Evolutionary conservation across 129 eudicot species (phyloP).

Genomic region (Smallanthus sonchifolius): DNA sequence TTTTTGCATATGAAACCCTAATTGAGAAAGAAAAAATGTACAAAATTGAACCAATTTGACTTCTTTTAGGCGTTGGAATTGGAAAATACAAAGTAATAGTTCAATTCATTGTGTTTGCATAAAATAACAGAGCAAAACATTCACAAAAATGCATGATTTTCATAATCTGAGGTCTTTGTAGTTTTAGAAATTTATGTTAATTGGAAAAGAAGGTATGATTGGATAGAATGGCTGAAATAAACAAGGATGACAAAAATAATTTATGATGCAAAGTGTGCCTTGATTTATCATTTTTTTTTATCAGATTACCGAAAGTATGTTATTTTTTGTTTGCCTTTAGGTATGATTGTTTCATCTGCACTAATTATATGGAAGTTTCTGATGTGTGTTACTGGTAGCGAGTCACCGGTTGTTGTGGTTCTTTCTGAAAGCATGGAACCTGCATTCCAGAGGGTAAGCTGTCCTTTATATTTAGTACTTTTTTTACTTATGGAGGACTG

Average conservation of each 20-base stretch:
- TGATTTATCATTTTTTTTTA: background rate
- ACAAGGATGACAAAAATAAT: background rate
- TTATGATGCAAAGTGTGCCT: background rate
- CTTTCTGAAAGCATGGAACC: slow-evolving; percentile 99
- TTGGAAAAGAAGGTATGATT: background rate
- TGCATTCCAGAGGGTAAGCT: slow-evolving; percentile 70
- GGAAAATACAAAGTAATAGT: background rate
- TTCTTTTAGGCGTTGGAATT: background rate
- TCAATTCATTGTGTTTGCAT: background rate
- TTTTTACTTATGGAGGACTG: background rate
- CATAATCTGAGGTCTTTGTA: background rate
- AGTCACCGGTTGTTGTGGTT: slow-evolving; percentile 87
- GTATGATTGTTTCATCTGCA: slow-evolving; percentile 75
- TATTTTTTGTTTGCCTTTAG: slow-evolving; percentile 35
- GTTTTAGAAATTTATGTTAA: background rate
- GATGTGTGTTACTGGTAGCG: slow-evolving; percentile 77
- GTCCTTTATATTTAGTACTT: background rate
- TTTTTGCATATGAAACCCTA: background rate
- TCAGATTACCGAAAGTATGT: background rate
- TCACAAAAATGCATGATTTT: background rate
- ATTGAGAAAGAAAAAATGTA: background rate
- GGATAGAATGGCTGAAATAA: background rate
- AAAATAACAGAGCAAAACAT: background rate
- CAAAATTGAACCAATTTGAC: background rate
- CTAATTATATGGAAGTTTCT: slow-evolving; percentile 78